phyloP scores from a whole-genome alignment of 495 filamentous ascomycete genomes.

The Lophium mytilinum region DNA sequence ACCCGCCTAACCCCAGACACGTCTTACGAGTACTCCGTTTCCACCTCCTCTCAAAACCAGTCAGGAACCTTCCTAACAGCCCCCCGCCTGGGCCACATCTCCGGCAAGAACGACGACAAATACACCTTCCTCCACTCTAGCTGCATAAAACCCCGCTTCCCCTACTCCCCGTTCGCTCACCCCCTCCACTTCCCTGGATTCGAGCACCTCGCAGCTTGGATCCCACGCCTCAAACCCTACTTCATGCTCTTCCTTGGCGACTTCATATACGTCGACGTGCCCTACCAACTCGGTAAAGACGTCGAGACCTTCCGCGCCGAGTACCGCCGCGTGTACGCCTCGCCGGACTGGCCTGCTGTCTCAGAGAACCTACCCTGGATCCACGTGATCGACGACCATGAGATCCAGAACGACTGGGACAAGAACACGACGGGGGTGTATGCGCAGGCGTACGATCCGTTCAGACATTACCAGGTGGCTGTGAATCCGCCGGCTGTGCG shows the following conservation, averaged over 20 bases:
- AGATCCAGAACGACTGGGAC: constrained; percentile 89
- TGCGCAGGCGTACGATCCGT: constrained; percentile 72
- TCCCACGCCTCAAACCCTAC: constrained; percentile 57
- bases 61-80: constrained; percentile 70
- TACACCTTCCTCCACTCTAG: constrained; percentile 88
- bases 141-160: constrained; percentile 84
- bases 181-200: constrained; percentile 75
- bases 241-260: constrained; percentile 99
- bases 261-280: constrained; percentile 96
- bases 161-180: constrained; percentile 75
- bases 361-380: constrained; percentile 80
- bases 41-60: constrained; percentile 59
- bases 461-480: constrained; percentile 71
- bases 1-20: constrained; percentile 50
- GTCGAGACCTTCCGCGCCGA: constrained; percentile 75
- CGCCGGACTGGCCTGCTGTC: constrained; percentile 73
- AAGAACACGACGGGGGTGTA: constrained; percentile 65
- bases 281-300: constrained; percentile 61
- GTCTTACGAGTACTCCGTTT: constrained; percentile 65
- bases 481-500: constrained; percentile 67
- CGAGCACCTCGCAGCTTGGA: constrained; percentile 51
- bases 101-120: constrained; percentile 39
- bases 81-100: constrained; percentile 52
- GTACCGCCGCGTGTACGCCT: constrained; percentile 88
- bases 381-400: constrained; percentile 92